phyloP scores from a whole-genome alignment of 164 flowering plant species.

The Piper betle region DNA sequence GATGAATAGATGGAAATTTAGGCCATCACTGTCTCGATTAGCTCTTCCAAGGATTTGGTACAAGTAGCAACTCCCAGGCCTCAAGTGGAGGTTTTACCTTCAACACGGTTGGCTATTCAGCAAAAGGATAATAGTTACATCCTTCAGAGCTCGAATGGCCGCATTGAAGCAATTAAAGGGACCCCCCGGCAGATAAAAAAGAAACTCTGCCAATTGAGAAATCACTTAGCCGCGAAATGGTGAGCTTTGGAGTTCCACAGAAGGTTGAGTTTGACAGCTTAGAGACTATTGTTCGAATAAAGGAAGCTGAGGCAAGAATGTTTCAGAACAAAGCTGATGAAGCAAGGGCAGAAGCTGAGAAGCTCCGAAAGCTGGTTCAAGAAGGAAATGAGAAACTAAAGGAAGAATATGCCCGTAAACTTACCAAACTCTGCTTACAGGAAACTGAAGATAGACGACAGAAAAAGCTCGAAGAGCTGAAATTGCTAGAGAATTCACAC shows the following conservation, averaged over 20 bases:
- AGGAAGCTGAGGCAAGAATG: constrained; percentile 86
- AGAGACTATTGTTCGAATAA: constrained; percentile 67
- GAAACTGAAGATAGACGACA: constrained; percentile 73
- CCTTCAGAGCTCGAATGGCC: constrained; percentile 20
- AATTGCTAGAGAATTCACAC: constrained; percentile 58
- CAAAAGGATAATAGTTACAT: constrained; percentile 29
- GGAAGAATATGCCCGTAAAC: constrained; percentile 63
- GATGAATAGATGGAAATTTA: constrained; percentile 24
- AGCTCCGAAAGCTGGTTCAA: constrained; percentile 34
- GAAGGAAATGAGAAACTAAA: constrained; percentile 50
- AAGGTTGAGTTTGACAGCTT: constrained; percentile 59
- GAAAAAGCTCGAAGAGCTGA: constrained; percentile 78
- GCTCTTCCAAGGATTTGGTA: constrained; percentile 32
- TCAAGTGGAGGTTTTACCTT: constrained; percentile 23
- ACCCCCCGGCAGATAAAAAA: constrained; percentile 18
- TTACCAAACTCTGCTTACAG: constrained; percentile 56
- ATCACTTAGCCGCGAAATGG: constrained; percentile 27
- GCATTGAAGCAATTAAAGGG: constrained; percentile 14
- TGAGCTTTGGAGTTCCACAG: constrained; percentile 24
- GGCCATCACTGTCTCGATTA: constrained; percentile 25
- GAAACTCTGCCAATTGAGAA: constrained; percentile 24
- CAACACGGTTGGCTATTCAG: constrained; percentile 22
- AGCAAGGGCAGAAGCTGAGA: constrained; percentile 75
- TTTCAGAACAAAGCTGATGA: constrained; percentile 82
- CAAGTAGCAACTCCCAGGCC: constrained; percentile 15